Evolutionary conservation across 768 basidiomycete species (phyloP).

Genomic region (Leccinum boreale): DNA sequence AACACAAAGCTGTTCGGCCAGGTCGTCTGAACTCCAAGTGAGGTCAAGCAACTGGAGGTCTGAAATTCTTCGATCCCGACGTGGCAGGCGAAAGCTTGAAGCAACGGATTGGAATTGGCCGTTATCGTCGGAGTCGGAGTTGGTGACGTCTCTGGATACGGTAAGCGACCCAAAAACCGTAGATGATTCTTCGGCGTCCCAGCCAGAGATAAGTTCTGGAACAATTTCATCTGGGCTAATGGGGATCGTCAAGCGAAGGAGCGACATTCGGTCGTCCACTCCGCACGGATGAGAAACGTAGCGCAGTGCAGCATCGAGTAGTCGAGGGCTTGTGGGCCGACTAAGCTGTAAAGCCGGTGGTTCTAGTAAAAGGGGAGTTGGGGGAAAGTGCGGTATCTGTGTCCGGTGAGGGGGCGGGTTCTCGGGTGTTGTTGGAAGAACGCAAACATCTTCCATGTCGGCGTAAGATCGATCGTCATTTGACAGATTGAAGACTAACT

Average conservation of each 20-base stretch:
- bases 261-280: conserved; percentile 37
- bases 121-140: conserved; percentile 1
- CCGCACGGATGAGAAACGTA: conserved; percentile 37
- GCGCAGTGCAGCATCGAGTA: background rate
- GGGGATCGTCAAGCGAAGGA: conserved; percentile 35
- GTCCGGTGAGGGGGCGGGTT: conserved; percentile 17
- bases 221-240: conserved; percentile 28
- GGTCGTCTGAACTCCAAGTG: conserved; percentile 59
- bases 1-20: conserved; percentile 82
- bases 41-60: conserved; percentile 18
- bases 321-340: background rate
- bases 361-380: background rate
- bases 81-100: background rate
- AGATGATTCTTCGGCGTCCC: conserved; percentile 26
- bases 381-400: background rate
- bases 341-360: background rate
- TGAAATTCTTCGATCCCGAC: background rate
- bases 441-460: background rate
- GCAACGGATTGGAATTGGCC: background rate
- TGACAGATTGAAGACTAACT: conserved; percentile 5
- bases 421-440: conserved; percentile 34
- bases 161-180: conserved; percentile 1
- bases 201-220: conserved; percentile 29
- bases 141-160: background rate
- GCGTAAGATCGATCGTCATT: conserved; percentile 6